A percentile compares a stretch with the other conserved stretches of the same genome.
Evolutionary conservation across 1,284 basidiomycete species (phyloP).

Genomic region (Trichosporon coremiiforme): DNA sequence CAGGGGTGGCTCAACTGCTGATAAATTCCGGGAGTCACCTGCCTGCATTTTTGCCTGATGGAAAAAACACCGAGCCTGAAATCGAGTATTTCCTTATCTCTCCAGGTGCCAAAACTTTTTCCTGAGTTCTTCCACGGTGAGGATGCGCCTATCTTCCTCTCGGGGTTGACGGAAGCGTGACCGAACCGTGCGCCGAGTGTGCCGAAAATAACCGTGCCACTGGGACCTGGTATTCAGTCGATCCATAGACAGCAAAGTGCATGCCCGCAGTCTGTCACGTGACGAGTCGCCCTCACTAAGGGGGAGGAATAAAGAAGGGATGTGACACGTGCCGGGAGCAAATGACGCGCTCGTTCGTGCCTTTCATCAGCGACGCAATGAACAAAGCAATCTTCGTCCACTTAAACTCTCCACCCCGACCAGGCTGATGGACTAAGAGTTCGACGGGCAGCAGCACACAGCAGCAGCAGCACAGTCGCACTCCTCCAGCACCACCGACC

Average conservation of each 20-base stretch:
- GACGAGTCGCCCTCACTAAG: no score
- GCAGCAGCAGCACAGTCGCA: slow-evolving; percentile 19
- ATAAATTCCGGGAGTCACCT: not conserved
- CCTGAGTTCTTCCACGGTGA: not conserved
- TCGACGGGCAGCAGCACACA: slow-evolving; percentile 17
- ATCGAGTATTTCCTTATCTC: slow-evolving; percentile 12
- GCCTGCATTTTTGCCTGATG: not conserved
- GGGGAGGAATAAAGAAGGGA: not conserved
- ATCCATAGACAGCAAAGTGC: no score
- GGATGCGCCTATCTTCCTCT: not conserved
- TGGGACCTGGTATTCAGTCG: not conserved
- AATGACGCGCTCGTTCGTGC: slow-evolving; percentile 12
- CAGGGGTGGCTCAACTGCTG: slow-evolving; percentile 2
- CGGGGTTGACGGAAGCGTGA: not conserved
- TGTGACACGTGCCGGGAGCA: slow-evolving; percentile 4
- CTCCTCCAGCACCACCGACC: slow-evolving; percentile 16
- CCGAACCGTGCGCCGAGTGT: not conserved
- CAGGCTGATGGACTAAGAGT: slow-evolving; percentile 19
- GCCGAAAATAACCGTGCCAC: not conserved
- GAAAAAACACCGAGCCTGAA: slow-evolving; percentile 16
- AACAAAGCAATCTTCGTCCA: slow-evolving; percentile 2
- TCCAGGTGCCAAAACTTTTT: not conserved
- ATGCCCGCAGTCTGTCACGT: no score
- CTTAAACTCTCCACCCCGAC: slow-evolving; percentile 5
- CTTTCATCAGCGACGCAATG: not conserved